Base-by-base conservation (phyloP, 2,329 filamentous ascomycete species). In the Pleomassaria siparia region DNA sequence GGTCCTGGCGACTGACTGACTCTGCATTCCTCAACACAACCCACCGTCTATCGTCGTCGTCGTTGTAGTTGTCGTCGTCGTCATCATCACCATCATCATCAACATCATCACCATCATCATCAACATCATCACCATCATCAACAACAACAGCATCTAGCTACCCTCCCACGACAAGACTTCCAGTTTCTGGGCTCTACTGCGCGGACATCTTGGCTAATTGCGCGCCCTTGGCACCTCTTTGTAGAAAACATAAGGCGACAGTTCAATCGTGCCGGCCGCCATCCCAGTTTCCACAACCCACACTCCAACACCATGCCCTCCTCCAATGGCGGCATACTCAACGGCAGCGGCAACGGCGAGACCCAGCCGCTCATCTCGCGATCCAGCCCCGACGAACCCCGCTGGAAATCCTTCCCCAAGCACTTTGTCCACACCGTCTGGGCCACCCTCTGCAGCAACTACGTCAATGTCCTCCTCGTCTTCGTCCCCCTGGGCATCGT, bases 401-500 rank as follows among this genome's bases (percentile, higher is more conserved):
- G 58, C 43, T 58, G 60, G 53, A 67, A 62, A 49, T 50, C 56
- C 20, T 26, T 64, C 20, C 59, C 66, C 46, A 63, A 64, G 55
- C 56, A 63, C 36, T 43, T 73, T 49, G 43, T 64, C 39, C 62
- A 67, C 48, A 62, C 71, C 30, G 69, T 69, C 40, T 78, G 74
- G 67, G 58, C 63, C 52, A 74, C 71, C 12, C 67, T 79, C 42
- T 59, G 64, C 41, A 78, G 75, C 73, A 78, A 76, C 67, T 78
- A 78, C 70, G 84, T 80, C 69, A 92, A 91, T 67, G 79, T 86
- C 55, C 77, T 86, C 44, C 84, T 94, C 54, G 76, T 89, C 50
- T 84, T 86, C 62, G 88, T 91, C 8, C 87, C 88, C 9, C 69
- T 89, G 33, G 88, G 87, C 51, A 88, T 91, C 53, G 62, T 84